Evolutionary conservation across 306 rosid species (phyloP), one percentile per base, ranked within the genome.

Genomic region (Luffa aegyptiaca): DNA sequence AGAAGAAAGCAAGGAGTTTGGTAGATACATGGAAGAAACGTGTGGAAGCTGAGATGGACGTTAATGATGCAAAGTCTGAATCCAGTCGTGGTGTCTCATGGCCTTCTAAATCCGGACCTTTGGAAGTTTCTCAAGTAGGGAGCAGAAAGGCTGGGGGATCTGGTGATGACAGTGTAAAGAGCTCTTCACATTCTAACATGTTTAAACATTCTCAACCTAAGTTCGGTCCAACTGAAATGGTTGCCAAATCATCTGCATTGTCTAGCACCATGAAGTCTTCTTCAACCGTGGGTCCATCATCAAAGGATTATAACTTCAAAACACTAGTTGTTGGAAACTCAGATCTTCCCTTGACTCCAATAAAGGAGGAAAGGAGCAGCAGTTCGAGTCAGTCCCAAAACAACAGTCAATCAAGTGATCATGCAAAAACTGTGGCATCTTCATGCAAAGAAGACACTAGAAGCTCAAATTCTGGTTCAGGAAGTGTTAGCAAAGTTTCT

Each of bases 11-110:
- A 49, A 91, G 95, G 83, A 84, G 88, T 71, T 90, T 93, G 81
- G 97, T 93, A 56, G 98, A 93, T 81, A 88, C 87, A 5, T 93
- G 98, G 98, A 93, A 93, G 88, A 93, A 85, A 83, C 97, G 98
- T 12, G 98, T 93, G 76, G 93, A 91, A 81, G 98, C 97, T 76
- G 98, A 93, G 88, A 90, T 91, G 91, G 89, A 88, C 45, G 82
- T 85, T 51, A 85, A 81, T 76, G 98, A 93, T 79, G 81, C 93
- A 9, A 93, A 90, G 81, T 84, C 98, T 59, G 93, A 89, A 45
- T 83, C 89, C 5, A 81, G 84, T 84, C 90, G 85, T 74, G 85
- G 81, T 79, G 93, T 85, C 57, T 72, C 90, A 55, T 93, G 93
- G 93, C 80, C 90, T 70, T 79, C 87, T 36, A 88, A 87, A 81